A percentile compares a stretch with the other conserved stretches of the same genome.
Conservation (phyloP, 306 rosid species). For the Rosa chinensis region DNA sequence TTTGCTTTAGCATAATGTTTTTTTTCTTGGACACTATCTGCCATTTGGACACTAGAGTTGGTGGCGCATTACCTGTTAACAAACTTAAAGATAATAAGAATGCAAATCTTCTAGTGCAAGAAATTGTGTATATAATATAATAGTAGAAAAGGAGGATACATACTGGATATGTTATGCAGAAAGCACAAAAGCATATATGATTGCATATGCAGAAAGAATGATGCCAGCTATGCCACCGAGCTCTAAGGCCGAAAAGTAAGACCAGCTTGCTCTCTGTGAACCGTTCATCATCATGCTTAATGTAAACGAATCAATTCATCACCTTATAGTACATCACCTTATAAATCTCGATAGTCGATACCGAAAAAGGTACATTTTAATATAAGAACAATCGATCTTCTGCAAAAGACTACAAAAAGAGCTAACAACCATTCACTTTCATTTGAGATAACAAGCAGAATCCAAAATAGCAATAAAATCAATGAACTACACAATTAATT, state of each 20-base stretch:
- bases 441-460: conserved; percentile 37
- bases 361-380: background rate
- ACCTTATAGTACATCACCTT: background rate
- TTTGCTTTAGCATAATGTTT: conserved; percentile 1
- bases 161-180: background rate
- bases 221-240: background rate
- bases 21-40: background rate
- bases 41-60: background rate
- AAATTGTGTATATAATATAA: background rate
- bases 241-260: background rate
- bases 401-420: background rate
- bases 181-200: background rate
- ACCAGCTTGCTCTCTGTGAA: background rate
- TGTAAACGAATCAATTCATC: background rate
- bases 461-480: conserved; percentile 28
- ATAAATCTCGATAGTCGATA: background rate
- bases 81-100: background rate
- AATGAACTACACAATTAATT: conserved; percentile 41
- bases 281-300: background rate
- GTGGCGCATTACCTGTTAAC: background rate
- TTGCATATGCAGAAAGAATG: background rate
- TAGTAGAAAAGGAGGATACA: background rate
- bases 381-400: conserved; percentile 5
- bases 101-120: background rate
- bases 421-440: conserved; percentile 33